Conservation (phyloP, 2,329 filamentous ascomycete genomes). For the Alternaria tenuissima region DNA sequence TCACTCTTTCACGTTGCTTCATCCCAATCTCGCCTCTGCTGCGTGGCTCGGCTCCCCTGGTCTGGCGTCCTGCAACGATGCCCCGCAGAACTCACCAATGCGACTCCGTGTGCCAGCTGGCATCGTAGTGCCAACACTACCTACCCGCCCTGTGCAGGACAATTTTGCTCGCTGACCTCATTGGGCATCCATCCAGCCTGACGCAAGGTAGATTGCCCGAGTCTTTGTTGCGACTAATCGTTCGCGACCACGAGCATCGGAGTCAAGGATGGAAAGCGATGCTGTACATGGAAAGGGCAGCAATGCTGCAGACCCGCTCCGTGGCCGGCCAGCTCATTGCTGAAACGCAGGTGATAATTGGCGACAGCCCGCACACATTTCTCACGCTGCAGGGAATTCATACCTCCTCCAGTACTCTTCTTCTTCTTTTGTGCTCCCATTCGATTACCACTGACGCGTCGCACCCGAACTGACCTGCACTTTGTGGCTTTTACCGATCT, state of each 20-base stretch:
- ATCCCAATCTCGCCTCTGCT: slow-evolving; percentile 28
- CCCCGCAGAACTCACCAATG: slow-evolving; percentile 44
- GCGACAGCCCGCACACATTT: slow-evolving; percentile 42
- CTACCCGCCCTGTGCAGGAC: slow-evolving; percentile 40
- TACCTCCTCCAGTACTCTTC: slow-evolving; percentile 42
- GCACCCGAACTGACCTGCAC: slow-evolving; percentile 41
- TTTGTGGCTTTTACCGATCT: slow-evolving; percentile 46
- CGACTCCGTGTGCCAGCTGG: slow-evolving; percentile 43
- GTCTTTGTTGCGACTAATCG: slow-evolving; percentile 48
- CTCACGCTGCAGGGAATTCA: slow-evolving; percentile 43
- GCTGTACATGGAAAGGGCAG: slow-evolving; percentile 43
- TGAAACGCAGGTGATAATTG: slow-evolving; percentile 50
- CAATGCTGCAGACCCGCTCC: slow-evolving; percentile 48
- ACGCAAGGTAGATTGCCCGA: slow-evolving; percentile 50
- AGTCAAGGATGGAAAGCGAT: slow-evolving; percentile 43
- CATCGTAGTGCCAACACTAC: slow-evolving; percentile 45
- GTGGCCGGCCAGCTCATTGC: slow-evolving; percentile 47
- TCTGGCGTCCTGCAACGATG: slow-evolving; percentile 36
- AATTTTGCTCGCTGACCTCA: slow-evolving; percentile 44
- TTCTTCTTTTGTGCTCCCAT: slow-evolving; percentile 37
- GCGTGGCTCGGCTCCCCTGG: slow-evolving; percentile 32
- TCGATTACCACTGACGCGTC: slow-evolving; percentile 41
- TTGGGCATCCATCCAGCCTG: slow-evolving; percentile 40
- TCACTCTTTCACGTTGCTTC: slow-evolving; percentile 29
- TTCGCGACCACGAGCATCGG: slow-evolving; percentile 44